Percentiles rank a stretch among this genome's conserved stretches.
These are phyloP conservation scores for Mikania micrantha DNA, from an alignment of 129 eudicot genomes.

Conservation along the genomic window DNA sequence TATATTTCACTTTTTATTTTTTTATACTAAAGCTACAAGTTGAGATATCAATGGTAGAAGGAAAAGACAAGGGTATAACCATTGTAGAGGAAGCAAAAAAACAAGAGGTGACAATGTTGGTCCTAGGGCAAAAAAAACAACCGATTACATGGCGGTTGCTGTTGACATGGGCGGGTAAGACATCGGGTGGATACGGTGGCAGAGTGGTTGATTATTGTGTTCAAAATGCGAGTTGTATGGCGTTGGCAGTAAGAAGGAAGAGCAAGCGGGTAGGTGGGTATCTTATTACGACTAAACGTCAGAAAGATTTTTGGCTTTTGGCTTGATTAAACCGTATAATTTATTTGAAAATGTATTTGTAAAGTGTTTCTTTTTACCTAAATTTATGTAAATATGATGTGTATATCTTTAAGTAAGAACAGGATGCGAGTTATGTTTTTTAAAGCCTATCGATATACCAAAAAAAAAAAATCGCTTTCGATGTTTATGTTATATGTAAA, in stretches of 20 bases:
- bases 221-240: slow-evolving; percentile 81
- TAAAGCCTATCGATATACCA: background rate
- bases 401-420: background rate
- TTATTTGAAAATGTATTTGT: background rate
- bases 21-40: slow-evolving; percentile 38
- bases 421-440: background rate
- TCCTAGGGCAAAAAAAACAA: slow-evolving; percentile 75
- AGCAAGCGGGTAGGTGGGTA: slow-evolving; percentile 78
- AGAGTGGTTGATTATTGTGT: slow-evolving; percentile 90
- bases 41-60: slow-evolving; percentile 55
- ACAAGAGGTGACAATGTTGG: slow-evolving; percentile 58
- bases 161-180: slow-evolving; percentile 61
- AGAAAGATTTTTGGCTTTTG: slow-evolving; percentile 91
- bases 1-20: background rate
- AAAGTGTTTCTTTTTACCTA: background rate
- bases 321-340: slow-evolving; percentile 37
- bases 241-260: slow-evolving; percentile 79
- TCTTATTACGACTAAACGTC: slow-evolving; percentile 86
- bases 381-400: background rate
- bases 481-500: too few species aligned
- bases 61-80: slow-evolving; percentile 69
- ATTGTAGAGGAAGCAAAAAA: slow-evolving; percentile 67
- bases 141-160: slow-evolving; percentile 43
- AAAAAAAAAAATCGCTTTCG: too few species aligned
- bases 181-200: slow-evolving; percentile 9